phyloP scores from a whole-genome alignment of 805 yeast species.

The Jamesozyma gamospora region DNA sequence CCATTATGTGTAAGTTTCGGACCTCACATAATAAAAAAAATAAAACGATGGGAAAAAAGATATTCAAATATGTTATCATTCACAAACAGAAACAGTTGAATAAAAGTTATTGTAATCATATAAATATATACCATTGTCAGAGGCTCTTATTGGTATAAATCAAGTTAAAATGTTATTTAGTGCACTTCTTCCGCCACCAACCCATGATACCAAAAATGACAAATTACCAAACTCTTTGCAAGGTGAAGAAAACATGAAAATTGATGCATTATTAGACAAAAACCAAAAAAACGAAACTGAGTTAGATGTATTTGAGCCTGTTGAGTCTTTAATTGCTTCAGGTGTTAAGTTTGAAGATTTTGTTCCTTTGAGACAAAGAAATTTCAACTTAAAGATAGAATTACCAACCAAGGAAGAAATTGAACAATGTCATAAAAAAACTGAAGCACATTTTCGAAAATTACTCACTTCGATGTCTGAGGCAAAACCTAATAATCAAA shows the following conservation, averaged over 20 bases:
- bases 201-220: conserved; percentile 2
- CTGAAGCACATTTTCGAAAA: conserved; percentile 33
- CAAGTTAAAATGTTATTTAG: conserved; percentile 15
- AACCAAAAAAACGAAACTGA: not conserved
- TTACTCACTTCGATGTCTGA: not conserved
- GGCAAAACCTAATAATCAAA: conserved; percentile 28
- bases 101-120: too few species aligned
- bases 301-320: not conserved
- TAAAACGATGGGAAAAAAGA: too few species aligned
- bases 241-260: not conserved
- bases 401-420: conserved; percentile 40
- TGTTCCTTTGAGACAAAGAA: conserved; percentile 47
- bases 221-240: not conserved
- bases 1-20: too few species aligned
- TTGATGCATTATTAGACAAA: not conserved
- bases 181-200: conserved; percentile 20
- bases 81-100: too few species aligned
- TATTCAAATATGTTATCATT: too few species aligned
- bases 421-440: conserved; percentile 40
- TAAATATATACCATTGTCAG: too few species aligned
- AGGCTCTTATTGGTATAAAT: too few species aligned
- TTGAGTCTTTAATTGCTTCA: conserved; percentile 3
- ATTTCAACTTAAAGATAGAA: conserved; percentile 33
- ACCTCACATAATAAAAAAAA: too few species aligned
- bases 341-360: conserved; percentile 42